Evolutionary conservation across 768 basidiomycete genomes (phyloP).

Genomic region (Rossbeevera mucosa): DNA sequence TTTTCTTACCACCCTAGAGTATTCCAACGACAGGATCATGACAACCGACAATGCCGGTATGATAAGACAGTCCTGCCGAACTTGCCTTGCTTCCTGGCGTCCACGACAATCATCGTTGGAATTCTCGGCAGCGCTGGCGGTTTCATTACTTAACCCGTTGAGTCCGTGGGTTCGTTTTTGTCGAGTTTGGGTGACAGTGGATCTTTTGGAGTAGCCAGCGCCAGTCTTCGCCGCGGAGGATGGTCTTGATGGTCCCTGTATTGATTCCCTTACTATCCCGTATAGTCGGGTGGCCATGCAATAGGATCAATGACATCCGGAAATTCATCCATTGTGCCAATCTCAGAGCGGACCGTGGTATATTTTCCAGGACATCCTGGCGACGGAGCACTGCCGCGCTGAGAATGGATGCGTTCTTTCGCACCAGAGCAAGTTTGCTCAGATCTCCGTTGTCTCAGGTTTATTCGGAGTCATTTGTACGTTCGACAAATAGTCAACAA

Average conservation of each 20-base stretch:
- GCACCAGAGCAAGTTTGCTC: background rate
- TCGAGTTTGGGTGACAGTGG: background rate
- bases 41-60: background rate
- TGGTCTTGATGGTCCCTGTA: background rate
- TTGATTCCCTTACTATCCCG: background rate
- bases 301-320: background rate
- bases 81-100: background rate
- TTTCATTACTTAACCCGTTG: slow-evolving; percentile 4
- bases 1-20: background rate
- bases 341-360: background rate
- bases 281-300: background rate
- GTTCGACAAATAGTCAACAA: background rate
- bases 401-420: background rate
- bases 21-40: background rate
- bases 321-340: background rate
- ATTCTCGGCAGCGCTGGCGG: slow-evolving; percentile 4
- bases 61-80: background rate
- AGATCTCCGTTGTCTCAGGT: background rate
- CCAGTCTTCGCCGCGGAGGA: background rate
- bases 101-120: background rate
- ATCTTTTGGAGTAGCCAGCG: background rate
- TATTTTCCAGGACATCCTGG: background rate
- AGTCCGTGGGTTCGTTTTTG: background rate
- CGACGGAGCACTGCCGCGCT: background rate
- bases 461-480: background rate